Evolutionary conservation across 257 asterid species (phyloP).

Genomic region (Eucommia ulmoides): DNA sequence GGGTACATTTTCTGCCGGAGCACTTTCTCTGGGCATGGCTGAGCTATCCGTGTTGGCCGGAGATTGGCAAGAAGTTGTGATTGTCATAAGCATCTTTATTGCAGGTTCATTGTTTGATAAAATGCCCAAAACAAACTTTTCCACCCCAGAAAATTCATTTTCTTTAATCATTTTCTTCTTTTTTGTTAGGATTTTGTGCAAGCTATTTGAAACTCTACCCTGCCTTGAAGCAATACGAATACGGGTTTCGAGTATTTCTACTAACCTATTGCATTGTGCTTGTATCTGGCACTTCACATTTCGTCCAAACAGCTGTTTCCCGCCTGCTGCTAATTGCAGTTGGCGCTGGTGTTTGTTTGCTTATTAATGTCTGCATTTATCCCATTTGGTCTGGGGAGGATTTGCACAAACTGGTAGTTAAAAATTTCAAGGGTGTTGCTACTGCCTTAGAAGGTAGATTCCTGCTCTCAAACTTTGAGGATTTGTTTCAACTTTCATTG

Average conservation of each 20-base stretch:
- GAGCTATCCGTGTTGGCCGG: constrained; percentile 37
- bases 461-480: not conserved
- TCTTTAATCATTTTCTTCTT: not conserved
- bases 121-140: too few relatives aligned
- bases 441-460: constrained; percentile 82
- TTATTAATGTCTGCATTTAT: constrained; percentile 49
- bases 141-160: not conserved
- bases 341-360: constrained; percentile 69
- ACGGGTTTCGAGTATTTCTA: constrained; percentile 84
- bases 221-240: constrained; percentile 81
- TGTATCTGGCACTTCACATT: constrained; percentile 58
- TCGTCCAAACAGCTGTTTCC: constrained; percentile 58
- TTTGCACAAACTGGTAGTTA: constrained; percentile 75
- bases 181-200: constrained; percentile 28
- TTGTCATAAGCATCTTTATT: constrained; percentile 60
- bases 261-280: constrained; percentile 75
- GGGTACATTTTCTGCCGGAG: constrained; percentile 44
- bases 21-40: constrained; percentile 30
- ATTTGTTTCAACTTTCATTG: not conserved
- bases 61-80: constrained; percentile 36
- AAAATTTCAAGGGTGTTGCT: constrained; percentile 73
- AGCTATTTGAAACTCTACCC: constrained; percentile 72
- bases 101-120: too few relatives aligned
- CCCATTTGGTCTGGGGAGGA: constrained; percentile 98
- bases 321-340: constrained; percentile 59